These are phyloP conservation scores for Calamus simplicifolius DNA, from an alignment of 176 grass and related monocot species.

Conservation along the genomic window DNA sequence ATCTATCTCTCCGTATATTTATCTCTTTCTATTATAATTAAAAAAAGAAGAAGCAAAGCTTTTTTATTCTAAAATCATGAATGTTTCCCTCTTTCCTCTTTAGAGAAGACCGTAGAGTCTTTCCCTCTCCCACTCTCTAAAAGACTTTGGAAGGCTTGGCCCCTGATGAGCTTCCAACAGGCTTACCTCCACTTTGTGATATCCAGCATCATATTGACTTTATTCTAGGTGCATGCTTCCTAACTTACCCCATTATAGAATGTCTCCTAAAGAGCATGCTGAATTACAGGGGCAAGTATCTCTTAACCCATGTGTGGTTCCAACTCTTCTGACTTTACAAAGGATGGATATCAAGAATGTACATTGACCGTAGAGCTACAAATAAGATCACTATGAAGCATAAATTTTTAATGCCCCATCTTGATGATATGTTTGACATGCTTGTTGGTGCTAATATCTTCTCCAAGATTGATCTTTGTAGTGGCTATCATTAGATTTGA, in stretches of 20 bases:
- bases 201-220: not conserved
- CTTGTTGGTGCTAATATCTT: not conserved
- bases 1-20: too few relatives aligned
- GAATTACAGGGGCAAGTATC: not conserved
- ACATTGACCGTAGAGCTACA: not conserved
- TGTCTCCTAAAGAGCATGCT: not conserved
- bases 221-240: not conserved
- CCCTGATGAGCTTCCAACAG: not conserved
- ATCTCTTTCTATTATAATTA: too few relatives aligned
- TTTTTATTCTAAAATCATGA: too few relatives aligned
- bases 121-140: too few relatives aligned
- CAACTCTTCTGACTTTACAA: not conserved
- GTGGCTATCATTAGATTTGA: not conserved
- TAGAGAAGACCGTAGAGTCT: too few relatives aligned
- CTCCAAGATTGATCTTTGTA: not conserved
- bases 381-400: not conserved
- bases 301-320: not conserved
- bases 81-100: too few relatives aligned
- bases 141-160: not conserved
- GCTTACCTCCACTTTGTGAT: not conserved
- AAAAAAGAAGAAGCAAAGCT: too few relatives aligned
- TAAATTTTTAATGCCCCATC: not conserved
- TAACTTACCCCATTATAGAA: not conserved
- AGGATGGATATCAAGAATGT: not conserved
- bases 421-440: not conserved